phyloP scores from a whole-genome alignment of 1,284 basidiomycete genomes.

The Ustanciosporium gigantosporum region DNA sequence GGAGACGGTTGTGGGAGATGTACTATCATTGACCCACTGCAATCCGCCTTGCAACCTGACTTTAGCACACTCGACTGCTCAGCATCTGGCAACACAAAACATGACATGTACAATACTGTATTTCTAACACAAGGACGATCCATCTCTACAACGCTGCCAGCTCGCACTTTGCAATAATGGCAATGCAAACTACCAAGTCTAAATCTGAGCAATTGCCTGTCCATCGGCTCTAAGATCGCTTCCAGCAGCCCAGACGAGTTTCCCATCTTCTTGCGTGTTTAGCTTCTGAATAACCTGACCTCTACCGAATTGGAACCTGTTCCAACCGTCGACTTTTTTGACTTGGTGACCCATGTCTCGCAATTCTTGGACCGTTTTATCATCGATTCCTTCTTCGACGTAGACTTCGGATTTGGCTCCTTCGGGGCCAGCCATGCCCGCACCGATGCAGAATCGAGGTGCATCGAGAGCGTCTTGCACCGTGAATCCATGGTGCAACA shows the following conservation, averaged over 20 bases:
- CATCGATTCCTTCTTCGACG: constrained; percentile 82
- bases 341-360: constrained; percentile 85
- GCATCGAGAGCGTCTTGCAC: constrained; percentile 73
- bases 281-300: constrained; percentile 66
- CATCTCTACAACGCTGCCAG: no score
- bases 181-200: no score
- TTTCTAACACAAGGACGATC: no score
- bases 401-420: constrained; percentile 77
- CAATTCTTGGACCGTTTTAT: constrained; percentile 60
- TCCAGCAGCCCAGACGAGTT: constrained; percentile 40
- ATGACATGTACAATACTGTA: no score
- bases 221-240: constrained; percentile 65
- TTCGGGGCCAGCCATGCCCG: constrained; percentile 73
- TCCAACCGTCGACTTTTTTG: constrained; percentile 69
- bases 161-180: no score
- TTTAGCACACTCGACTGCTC: no score
- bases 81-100: no score
- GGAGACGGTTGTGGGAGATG: constrained; percentile 10
- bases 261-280: constrained; percentile 3
- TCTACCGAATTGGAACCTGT: constrained; percentile 77
- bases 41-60: no score
- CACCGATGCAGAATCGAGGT: constrained; percentile 91
- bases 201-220: constrained; percentile 84
- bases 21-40: constrained; percentile 36
- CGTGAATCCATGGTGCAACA: constrained; percentile 77